These are phyloP conservation scores for Ustilago cynodontis DNA, from an alignment of 1,284 basidiomycete genomes.

Conservation along the genomic window DNA sequence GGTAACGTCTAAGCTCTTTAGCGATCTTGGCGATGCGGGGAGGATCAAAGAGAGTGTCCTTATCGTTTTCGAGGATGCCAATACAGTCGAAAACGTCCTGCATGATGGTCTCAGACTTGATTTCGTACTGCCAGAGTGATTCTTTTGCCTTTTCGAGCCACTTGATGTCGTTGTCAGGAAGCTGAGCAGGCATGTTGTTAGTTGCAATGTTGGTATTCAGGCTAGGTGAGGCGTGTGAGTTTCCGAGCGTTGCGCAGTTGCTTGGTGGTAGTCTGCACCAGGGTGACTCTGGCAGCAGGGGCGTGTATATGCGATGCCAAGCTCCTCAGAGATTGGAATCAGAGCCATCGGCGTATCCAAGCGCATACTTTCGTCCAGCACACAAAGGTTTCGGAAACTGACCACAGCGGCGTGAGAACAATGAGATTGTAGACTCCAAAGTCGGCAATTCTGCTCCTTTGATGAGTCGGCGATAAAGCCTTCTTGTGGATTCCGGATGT, in stretches of 20 bases:
- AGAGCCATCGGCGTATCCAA: background rate
- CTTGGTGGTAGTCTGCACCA: background rate
- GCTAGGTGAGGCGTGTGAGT: background rate
- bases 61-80: slow-evolving; percentile 9
- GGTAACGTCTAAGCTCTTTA: slow-evolving; percentile 12
- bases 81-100: slow-evolving; percentile 29
- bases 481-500: background rate
- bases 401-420: background rate
- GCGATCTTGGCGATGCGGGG: slow-evolving; percentile 10
- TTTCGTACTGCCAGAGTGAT: slow-evolving; percentile 17
- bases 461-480: background rate
- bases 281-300: too few species aligned
- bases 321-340: too few species aligned
- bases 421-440: background rate
- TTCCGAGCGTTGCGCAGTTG: too few species aligned
- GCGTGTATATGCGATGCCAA: too few species aligned
- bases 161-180: background rate
- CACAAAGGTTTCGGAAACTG: slow-evolving; percentile 1
- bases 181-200: background rate
- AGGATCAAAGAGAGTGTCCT: slow-evolving; percentile 8
- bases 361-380: background rate
- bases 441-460: background rate
- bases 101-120: slow-evolving; percentile 17
- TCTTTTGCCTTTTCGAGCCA: slow-evolving; percentile 17
- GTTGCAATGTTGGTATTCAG: background rate